phyloP scores from a whole-genome alignment of 148 eudicot species.

The Limonium bicolor region DNA sequence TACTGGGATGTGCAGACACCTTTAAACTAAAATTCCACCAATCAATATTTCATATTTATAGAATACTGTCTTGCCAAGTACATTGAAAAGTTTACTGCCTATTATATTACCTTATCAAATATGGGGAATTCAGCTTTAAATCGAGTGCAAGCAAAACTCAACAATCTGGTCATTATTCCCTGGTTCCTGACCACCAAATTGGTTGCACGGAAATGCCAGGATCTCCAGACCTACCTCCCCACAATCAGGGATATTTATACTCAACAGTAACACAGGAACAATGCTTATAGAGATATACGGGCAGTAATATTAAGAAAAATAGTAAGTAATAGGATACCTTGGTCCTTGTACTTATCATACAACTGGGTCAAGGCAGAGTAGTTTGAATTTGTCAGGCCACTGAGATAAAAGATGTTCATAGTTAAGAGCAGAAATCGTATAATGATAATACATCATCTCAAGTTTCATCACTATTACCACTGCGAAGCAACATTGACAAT shows the following conservation, averaged over 20 bases:
- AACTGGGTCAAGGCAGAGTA: conserved; percentile 38
- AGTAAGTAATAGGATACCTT: conserved; percentile 19
- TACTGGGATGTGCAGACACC: too few species aligned
- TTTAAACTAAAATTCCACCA: too few species aligned
- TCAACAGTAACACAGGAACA: not conserved
- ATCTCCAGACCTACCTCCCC: conserved; percentile 34
- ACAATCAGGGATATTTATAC: not conserved
- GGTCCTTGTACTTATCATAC: conserved; percentile 47
- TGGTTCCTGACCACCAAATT: conserved; percentile 52
- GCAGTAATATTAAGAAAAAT: not conserved
- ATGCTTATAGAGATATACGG: not conserved
- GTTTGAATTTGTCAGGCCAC: conserved; percentile 56
- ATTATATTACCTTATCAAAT: conserved; percentile 51
- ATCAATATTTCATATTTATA: not conserved
- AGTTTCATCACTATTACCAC: too few species aligned
- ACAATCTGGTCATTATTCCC: conserved; percentile 46
- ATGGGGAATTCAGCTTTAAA: conserved; percentile 58
- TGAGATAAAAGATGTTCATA: too few species aligned
- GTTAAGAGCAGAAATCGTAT: too few species aligned
- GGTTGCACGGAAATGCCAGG: conserved; percentile 68
- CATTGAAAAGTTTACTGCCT: not conserved
- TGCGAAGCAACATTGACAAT: conserved; percentile 37
- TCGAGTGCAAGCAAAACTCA: conserved; percentile 54
- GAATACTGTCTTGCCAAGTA: not conserved
- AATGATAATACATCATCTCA: too few species aligned